Evolutionary conservation across 1,284 basidiomycete species (phyloP), one percentile per base, ranked within the genome.

Genomic region (Cutaneotrichosporon mucoides): DNA sequence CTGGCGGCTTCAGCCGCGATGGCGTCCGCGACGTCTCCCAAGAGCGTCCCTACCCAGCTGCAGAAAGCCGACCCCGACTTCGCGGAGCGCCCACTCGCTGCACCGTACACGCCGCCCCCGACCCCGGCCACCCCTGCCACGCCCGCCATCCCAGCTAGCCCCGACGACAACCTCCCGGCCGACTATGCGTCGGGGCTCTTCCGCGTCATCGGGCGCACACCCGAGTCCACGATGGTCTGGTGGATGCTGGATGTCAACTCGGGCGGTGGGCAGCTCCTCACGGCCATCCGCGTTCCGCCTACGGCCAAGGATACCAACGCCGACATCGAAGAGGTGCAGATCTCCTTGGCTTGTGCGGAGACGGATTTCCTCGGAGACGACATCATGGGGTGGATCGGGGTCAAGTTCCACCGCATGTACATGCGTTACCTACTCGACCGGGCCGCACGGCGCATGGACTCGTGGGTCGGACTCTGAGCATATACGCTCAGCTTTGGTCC

Each of bases 361-460:
- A 51, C 49, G 24, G 2, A 24, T 5, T 33, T 12, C 35, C 3
- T 10, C 16, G 40, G 40, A 9, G 24, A 7, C 6, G 41, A 46
- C 15, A 8, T 43, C n/a, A 0, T n/a, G 1, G 42, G 24, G 15
- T 16, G 8, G 35, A 15, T 11, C 34, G 12, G 48, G 33, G 43
- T n/a, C 16, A 13, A 10, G 34, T 59, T 59, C 45, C 57, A 59
- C 36, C 15, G 35, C 15, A 44, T 50, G 47, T 59, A 59, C 16
- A 35, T 48, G 34, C 52, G 46, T 15, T 59, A 40, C 57, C 45
- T 59, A 4, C 6, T 59, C 36, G 57, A 59, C 35, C 52, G 57
- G 6, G 57, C 57, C 9, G 49, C 49, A 2, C 11, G 3, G 11
- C 37, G 37, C 24, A 38, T 51, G 16, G 49, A 51, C 12, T 8